phyloP scores from a whole-genome alignment of 495 filamentous ascomycete genomes.

The Penicillium tannophilum region DNA sequence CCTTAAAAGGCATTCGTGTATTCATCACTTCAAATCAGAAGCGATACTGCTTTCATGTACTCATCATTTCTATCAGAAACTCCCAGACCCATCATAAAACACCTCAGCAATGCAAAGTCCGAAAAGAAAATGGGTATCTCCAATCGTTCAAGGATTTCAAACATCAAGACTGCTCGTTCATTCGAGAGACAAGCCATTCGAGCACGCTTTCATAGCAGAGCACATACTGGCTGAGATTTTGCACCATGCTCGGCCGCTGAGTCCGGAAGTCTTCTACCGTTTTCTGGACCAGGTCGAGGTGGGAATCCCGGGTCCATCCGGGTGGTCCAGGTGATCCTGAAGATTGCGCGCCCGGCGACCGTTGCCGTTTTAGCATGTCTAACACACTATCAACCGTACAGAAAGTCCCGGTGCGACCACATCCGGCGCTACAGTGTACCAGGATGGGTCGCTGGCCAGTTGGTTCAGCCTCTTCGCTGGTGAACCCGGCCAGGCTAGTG shows the following conservation, averaged over 20 bases:
- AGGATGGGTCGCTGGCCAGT: slow-evolving; percentile 67
- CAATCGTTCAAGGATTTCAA: slow-evolving; percentile 11
- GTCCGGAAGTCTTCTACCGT: slow-evolving; percentile 87
- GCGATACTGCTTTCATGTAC: neutral
- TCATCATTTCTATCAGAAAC: neutral
- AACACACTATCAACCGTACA: slow-evolving; percentile 95
- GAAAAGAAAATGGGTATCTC: slow-evolving; percentile 14
- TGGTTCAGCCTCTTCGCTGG: slow-evolving; percentile 55
- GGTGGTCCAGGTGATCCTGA: neutral
- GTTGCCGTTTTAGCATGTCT: slow-evolving; percentile 86
- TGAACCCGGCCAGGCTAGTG: slow-evolving; percentile 37
- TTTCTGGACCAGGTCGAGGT: slow-evolving; percentile 75
- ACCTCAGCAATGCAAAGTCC: slow-evolving; percentile 11
- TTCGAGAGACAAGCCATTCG: slow-evolving; percentile 74
- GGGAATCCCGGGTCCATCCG: slow-evolving; percentile 50
- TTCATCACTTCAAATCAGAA: neutral
- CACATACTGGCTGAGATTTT: slow-evolving; percentile 91
- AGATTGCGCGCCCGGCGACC: slow-evolving; percentile 28
- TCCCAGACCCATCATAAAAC: slow-evolving; percentile 5
- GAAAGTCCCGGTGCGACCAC: slow-evolving; percentile 93
- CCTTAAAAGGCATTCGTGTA: neutral
- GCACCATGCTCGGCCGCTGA: slow-evolving; percentile 95
- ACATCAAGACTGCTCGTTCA: slow-evolving; percentile 17
- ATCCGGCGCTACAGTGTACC: slow-evolving; percentile 95
- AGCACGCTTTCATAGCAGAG: slow-evolving; percentile 94